Conservation (phyloP, 257 asterid species). For the Ligustrum vulgare region DNA sequence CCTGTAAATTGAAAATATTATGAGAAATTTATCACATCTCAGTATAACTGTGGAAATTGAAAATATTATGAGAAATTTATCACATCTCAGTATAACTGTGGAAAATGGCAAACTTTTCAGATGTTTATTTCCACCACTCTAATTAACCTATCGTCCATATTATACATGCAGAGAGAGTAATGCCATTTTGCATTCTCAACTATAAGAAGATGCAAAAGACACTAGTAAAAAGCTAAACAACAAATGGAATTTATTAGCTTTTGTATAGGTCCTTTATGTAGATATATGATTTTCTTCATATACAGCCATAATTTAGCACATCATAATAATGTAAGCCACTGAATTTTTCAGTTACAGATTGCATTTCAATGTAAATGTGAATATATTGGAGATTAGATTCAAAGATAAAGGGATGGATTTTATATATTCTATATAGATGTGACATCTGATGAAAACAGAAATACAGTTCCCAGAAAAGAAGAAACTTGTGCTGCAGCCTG, state of each 20-base stretch:
- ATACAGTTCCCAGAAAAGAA: neutral
- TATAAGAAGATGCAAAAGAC: neutral
- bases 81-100: neutral
- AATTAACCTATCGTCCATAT: neutral
- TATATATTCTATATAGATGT: neutral
- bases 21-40: neutral
- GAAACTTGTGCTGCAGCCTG: neutral
- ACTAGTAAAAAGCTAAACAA: neutral
- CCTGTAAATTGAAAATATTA: constrained; percentile 43
- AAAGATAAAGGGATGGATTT: neutral
- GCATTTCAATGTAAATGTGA: neutral
- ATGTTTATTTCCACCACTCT: neutral
- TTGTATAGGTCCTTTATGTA: neutral
- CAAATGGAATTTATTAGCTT: neutral
- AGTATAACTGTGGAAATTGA: constrained; percentile 8
- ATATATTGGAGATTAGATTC: neutral
- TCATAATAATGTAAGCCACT: neutral
- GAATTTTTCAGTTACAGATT: neutral
- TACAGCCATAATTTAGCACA: neutral
- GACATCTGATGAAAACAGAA: neutral
- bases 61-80: constrained; percentile 10
- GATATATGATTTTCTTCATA: neutral
- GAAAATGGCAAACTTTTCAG: neutral
- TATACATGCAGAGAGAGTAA: neutral
- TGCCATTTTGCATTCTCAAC: neutral